Conservation (phyloP, 148 eudicot species). For the Camellia lanceoleosa region DNA sequence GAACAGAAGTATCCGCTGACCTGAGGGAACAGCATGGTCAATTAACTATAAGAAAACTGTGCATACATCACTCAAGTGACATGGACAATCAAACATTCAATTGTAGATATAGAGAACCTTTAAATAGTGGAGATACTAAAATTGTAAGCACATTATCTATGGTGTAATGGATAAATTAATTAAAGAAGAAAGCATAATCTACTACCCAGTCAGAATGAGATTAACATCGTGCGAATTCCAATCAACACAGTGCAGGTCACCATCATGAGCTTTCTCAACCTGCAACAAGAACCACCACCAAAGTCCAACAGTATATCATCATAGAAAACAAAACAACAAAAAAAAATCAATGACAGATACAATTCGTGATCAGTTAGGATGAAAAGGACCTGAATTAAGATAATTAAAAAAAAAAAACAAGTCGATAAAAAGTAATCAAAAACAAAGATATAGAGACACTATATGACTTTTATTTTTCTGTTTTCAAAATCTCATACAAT, state of each 20-base stretch:
- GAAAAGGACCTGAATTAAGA: background rate
- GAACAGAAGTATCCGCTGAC: constrained; percentile 87
- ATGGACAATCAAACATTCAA: background rate
- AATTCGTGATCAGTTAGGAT: background rate
- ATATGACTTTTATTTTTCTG: background rate
- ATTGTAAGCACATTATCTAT: background rate
- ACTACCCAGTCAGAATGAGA: constrained; percentile 84
- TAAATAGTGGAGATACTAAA: background rate
- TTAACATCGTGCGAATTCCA: constrained; percentile 88
- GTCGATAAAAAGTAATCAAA: background rate
- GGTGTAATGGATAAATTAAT: background rate
- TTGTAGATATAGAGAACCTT: background rate
- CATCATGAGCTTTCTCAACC: constrained; percentile 94
- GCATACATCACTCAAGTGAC: background rate
- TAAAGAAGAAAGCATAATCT: constrained; percentile 1
- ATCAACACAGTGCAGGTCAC: constrained; percentile 97
- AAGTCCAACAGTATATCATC: background rate
- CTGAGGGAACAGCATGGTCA: constrained; percentile 28
- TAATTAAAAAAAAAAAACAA: background rate
- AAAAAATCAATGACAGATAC: background rate
- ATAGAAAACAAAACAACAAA: background rate
- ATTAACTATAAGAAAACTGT: background rate
- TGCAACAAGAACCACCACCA: constrained; percentile 23
- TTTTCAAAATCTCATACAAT: background rate
- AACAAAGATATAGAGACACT: background rate